Evolutionary conservation across 306 rosid genomes (phyloP).

Genomic region (Sophora flavescens): DNA sequence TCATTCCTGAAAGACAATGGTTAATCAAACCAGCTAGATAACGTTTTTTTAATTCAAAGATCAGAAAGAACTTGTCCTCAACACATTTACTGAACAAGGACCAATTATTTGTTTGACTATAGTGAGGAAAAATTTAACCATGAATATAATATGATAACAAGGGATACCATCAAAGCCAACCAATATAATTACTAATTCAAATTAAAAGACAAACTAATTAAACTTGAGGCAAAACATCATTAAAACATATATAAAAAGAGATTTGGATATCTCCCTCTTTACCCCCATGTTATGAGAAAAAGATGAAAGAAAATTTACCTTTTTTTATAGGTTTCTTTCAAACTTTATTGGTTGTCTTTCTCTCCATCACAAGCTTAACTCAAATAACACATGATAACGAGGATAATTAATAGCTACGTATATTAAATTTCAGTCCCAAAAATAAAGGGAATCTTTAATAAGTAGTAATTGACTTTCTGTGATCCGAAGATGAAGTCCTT

Average conservation of each 20-base stretch:
- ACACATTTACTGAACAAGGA: background rate
- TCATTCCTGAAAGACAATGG: constrained; percentile 33
- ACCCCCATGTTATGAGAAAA: no score
- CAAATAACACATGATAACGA: no score
- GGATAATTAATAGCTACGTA: no score
- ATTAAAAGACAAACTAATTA: no score
- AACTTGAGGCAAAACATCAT: background rate
- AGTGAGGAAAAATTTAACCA: background rate
- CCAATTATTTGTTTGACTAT: no score
- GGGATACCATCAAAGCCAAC: background rate
- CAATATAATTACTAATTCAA: background rate
- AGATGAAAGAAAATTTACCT: no score
- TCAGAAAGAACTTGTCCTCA: background rate
- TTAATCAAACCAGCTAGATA: constrained; percentile 3
- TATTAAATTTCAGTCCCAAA: background rate
- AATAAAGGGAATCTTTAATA: background rate
- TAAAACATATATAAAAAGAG: background rate
- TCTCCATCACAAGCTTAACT: background rate
- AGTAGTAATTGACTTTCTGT: background rate
- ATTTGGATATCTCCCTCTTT: background rate
- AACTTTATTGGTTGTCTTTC: no score
- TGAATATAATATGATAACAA: background rate
- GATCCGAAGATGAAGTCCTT: background rate
- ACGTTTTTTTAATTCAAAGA: background rate
- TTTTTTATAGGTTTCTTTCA: no score